These are phyloP conservation scores for Amaranthus palmeri DNA, from an alignment of 148 eudicot species.

Conservation along the genomic window DNA sequence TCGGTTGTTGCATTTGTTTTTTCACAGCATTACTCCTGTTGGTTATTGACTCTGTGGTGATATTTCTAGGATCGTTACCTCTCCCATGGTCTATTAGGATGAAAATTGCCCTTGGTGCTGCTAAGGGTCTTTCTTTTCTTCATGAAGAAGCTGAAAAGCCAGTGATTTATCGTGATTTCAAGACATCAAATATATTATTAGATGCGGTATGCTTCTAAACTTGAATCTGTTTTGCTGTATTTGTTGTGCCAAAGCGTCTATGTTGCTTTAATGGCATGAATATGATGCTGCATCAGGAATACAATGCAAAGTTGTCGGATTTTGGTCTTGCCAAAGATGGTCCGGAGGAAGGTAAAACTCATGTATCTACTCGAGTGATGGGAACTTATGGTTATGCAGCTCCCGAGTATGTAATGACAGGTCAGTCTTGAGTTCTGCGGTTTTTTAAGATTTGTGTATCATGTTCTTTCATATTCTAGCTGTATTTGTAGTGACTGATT, in stretches of 20 bases:
- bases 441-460: neutral
- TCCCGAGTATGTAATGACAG: conserved; percentile 57
- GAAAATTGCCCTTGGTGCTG: conserved; percentile 92
- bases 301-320: conserved; percentile 92
- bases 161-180: conserved; percentile 94
- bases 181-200: conserved; percentile 87
- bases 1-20: neutral
- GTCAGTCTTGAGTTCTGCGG: conserved; percentile 13
- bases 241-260: conserved; percentile 3
- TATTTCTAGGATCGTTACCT: conserved; percentile 70
- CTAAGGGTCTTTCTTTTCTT: conserved; percentile 90
- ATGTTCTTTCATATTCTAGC: neutral
- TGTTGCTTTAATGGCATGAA: conserved; percentile 26
- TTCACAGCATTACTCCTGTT: neutral
- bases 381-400: conserved; percentile 98
- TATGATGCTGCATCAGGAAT: conserved; percentile 52
- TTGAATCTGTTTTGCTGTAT: neutral
- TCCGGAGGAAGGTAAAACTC: conserved; percentile 95
- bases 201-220: conserved; percentile 67
- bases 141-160: conserved; percentile 96
- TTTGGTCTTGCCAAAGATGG: conserved; percentile 97
- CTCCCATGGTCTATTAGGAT: conserved; percentile 94
- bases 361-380: conserved; percentile 96
- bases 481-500: neutral
- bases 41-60: neutral